Evolutionary conservation across 257 asterid genomes (phyloP).

Genomic region (Mentha longifolia): DNA sequence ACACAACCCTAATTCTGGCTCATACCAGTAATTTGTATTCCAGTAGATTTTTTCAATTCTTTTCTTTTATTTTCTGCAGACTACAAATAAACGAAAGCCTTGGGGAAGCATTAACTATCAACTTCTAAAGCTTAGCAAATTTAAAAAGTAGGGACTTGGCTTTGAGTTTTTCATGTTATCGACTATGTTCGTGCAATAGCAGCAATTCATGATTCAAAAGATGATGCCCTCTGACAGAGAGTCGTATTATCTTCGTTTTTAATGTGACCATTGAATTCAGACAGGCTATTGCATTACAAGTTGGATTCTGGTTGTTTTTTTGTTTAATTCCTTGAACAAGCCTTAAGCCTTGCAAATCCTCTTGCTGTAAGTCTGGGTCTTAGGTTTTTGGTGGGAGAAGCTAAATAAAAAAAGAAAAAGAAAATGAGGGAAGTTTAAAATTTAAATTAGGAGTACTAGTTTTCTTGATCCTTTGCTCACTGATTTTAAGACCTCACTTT

Average conservation of each 20-base stretch:
- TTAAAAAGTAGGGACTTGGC: constrained; percentile 49
- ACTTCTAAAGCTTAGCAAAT: constrained; percentile 86
- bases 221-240: constrained; percentile 23
- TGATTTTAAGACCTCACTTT: neutral
- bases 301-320: constrained; percentile 24
- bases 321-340: neutral
- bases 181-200: constrained; percentile 15
- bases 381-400: constrained; percentile 1
- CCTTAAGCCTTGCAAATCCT: constrained; percentile 3
- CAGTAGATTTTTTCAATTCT: neutral
- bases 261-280: constrained; percentile 10
- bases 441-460: too few relatives aligned
- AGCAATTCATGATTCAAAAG: constrained; percentile 8
- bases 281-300: constrained; percentile 4
- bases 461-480: too few relatives aligned
- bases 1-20: neutral
- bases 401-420: neutral
- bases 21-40: neutral
- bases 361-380: constrained; percentile 1
- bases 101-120: constrained; percentile 91
- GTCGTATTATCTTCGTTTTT: neutral
- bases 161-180: neutral
- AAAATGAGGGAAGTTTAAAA: too few relatives aligned
- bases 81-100: constrained; percentile 63
- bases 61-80: constrained; percentile 45